Evolutionary conservation across 2,329 filamentous ascomycete species (phyloP), one percentile per base, ranked within the genome.

Genomic region (Fusarium sp.): DNA sequence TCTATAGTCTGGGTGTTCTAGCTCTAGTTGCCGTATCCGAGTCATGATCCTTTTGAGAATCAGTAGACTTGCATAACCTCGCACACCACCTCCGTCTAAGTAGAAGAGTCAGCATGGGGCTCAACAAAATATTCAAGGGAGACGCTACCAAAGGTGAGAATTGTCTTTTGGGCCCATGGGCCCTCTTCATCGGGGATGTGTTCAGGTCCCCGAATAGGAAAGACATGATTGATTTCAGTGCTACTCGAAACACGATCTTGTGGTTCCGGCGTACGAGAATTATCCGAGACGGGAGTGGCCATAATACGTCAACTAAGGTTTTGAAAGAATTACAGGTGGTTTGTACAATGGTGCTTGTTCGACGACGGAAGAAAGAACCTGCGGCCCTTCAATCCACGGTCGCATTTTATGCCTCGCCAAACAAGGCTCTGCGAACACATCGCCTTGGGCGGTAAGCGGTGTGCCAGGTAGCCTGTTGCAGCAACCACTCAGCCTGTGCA

Each of bases 211-310:
- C 54, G 32, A 49, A 49, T 49, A 13, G 54, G 54, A 44, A 54
- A 4, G 1, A 14, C 18, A 3, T 7, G 30, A 13, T 57, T 30
- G 1, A 8, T 0, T 0, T 37, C 14, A 0, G 41, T 4, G 1
- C 8, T 30, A 13, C 18, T 49, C 26, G 14, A n/a, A 17, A 32
- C 18, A 1, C 37, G 30, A 6, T 15, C 20, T 15, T 14, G 13
- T 0, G 3, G 40, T 0, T 56, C 12, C 0, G 26, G 0, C 0
- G 13, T n/a, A 7, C 0, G 6, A 35, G 40, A 41, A 4, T 2
- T 17, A 0, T 32, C 50, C 2, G 50, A 14, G 0, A 20, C 0
- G 0, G 37, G 1, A 11, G 11, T 32, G 2, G 49, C 6, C 49
- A 53, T 53, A 3, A 9, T 10, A n/a, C 5, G 7, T 14, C 5